A percentile compares a stretch with the other conserved stretches of the same genome.
These are phyloP conservation scores for Raphanus sativus DNA, from an alignment of 345 rosid genomes.

Conservation along the genomic window DNA sequence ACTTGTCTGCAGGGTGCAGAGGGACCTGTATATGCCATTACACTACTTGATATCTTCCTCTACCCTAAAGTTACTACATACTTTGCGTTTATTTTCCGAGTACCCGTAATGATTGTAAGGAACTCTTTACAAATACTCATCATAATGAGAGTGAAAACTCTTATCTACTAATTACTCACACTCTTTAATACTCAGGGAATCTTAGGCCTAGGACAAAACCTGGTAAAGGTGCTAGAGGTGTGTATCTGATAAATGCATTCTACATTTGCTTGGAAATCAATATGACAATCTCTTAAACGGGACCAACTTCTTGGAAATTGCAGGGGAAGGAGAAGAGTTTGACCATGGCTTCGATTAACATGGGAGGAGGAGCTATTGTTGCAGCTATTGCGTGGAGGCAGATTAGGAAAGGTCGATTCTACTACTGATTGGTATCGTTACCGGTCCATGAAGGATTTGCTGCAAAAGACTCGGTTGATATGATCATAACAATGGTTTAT, in stretches of 20 bases:
- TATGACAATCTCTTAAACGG: slow-evolving; percentile 1
- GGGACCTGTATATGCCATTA: slow-evolving; percentile 78
- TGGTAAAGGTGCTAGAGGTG: slow-evolving; percentile 58
- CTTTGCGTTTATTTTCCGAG: slow-evolving; percentile 57
- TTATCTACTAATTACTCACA: background rate
- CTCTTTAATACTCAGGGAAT: slow-evolving; percentile 45
- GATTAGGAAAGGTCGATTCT: slow-evolving; percentile 52
- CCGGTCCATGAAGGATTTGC: background rate
- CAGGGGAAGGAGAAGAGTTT: slow-evolving; percentile 54
- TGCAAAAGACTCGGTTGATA: background rate
- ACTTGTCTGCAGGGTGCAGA: slow-evolving; percentile 63
- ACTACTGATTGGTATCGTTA: slow-evolving; percentile 1
- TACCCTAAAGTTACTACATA: slow-evolving; percentile 67
- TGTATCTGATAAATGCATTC: slow-evolving; percentile 5
- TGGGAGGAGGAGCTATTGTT: slow-evolving; percentile 78
- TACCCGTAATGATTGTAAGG: slow-evolving; percentile 69
- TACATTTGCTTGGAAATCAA: slow-evolving; percentile 16
- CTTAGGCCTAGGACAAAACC: slow-evolving; percentile 48
- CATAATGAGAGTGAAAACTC: slow-evolving; percentile 6
- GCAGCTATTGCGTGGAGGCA: slow-evolving; percentile 73
- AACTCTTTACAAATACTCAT: slow-evolving; percentile 4
- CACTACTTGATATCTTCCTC: slow-evolving; percentile 74
- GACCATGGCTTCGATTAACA: slow-evolving; percentile 56
- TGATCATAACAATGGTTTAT: slow-evolving; percentile 1
- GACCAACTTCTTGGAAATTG: slow-evolving; percentile 20